Evolutionary conservation across 768 basidiomycete genomes (phyloP).

Genomic region (Rhodotorula paludigena): DNA sequence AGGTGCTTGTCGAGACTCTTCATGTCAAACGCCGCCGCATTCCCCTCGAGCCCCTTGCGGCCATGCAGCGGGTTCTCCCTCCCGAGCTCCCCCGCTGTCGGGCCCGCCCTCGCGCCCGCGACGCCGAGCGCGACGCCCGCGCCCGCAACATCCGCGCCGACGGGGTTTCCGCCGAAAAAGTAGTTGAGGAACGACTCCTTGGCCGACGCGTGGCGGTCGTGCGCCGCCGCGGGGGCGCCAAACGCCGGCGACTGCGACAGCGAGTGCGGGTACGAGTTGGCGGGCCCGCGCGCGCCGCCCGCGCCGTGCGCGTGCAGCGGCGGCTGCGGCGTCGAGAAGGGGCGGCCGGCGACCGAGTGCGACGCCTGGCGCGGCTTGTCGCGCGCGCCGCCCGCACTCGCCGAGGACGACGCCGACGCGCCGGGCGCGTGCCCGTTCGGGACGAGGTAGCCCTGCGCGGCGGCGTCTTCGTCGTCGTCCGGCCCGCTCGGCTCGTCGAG

Average conservation of each 20-base stretch:
- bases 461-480: slow-evolving; percentile 61
- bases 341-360: neutral
- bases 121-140: neutral
- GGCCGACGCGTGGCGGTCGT: slow-evolving; percentile 49
- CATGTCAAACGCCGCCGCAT: slow-evolving; percentile 91
- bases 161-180: slow-evolving; percentile 73
- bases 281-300: neutral
- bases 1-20: slow-evolving; percentile 96
- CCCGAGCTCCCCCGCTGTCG: neutral
- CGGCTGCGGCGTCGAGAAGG: neutral
- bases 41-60: slow-evolving; percentile 59
- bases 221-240: neutral
- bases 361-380: too few species aligned
- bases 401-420: neutral
- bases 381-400: slow-evolving; percentile 38
- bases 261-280: too few species aligned
- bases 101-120: neutral
- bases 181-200: slow-evolving; percentile 93
- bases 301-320: neutral
- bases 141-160: neutral
- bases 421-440: slow-evolving; percentile 51
- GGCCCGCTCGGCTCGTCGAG: slow-evolving; percentile 43
- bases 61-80: slow-evolving; percentile 46
- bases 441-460: slow-evolving; percentile 56
- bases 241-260: neutral